Percentiles rank a stretch among this genome's conserved stretches.
These are phyloP conservation scores for Coprinopsis marcescibilis DNA, from an alignment of 768 basidiomycete species.

Conservation along the genomic window DNA sequence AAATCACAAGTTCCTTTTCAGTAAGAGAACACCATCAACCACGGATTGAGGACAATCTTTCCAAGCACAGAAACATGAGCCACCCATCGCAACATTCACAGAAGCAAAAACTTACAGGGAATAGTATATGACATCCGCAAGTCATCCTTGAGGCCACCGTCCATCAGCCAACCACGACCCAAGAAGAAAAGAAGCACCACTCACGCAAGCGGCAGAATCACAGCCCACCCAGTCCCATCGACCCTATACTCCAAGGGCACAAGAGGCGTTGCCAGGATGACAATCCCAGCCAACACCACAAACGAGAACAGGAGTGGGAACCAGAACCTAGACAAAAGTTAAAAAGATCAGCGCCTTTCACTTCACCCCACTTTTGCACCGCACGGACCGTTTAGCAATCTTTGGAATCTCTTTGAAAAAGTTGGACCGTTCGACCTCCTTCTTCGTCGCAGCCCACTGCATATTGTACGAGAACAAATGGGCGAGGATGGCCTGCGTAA, in stretches of 20 bases:
- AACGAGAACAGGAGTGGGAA: constrained; percentile 50
- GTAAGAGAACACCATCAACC: constrained; percentile 67
- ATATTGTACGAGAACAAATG: constrained; percentile 57
- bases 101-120: no score
- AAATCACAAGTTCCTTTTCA: constrained; percentile 17
- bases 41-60: constrained; percentile 42
- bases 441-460: constrained; percentile 56
- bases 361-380: no score
- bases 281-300: constrained; percentile 50
- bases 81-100: constrained; percentile 21
- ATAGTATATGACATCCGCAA: constrained; percentile 60
- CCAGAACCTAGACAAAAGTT: constrained; percentile 41
- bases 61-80: constrained; percentile 2
- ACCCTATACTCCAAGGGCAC: constrained; percentile 57
- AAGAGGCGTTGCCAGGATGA: constrained; percentile 41
- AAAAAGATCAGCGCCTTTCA: no score
- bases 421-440: constrained; percentile 82
- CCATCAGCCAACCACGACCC: background rate
- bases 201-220: constrained; percentile 65
- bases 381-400: constrained; percentile 61
- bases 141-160: constrained; percentile 45
- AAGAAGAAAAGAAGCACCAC: constrained; percentile 17
- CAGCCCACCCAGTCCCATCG: constrained; percentile 58
- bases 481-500: constrained; percentile 63
- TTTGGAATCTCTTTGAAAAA: constrained; percentile 90